These are phyloP conservation scores for Pezicula radicicola DNA, from an alignment of 2,329 filamentous ascomycete species.

Conservation along the genomic window DNA sequence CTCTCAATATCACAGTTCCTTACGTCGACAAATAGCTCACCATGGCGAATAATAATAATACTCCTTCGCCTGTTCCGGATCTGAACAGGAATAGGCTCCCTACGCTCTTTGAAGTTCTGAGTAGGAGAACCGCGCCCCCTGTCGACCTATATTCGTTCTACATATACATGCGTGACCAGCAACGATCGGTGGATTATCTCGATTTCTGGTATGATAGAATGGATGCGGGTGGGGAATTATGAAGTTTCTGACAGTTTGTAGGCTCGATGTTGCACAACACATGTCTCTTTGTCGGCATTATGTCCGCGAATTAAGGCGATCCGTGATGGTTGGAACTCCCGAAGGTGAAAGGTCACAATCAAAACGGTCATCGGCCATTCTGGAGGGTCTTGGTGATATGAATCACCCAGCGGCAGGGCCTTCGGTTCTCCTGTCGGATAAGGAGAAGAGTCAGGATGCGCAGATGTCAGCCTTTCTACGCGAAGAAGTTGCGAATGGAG, in stretches of 20 bases:
- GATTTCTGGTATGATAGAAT: slow-evolving; percentile 82
- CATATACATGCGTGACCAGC: slow-evolving; percentile 99
- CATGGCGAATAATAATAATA: slow-evolving; percentile 28
- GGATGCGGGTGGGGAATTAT: background rate
- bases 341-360: slow-evolving; percentile 76
- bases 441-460: slow-evolving; percentile 78
- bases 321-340: slow-evolving; percentile 88
- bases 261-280: slow-evolving; percentile 98
- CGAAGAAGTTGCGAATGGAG: slow-evolving; percentile 54
- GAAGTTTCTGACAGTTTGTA: slow-evolving; percentile 34
- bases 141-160: slow-evolving; percentile 99
- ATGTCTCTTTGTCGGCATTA: slow-evolving; percentile 98
- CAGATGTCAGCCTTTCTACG: slow-evolving; percentile 89
- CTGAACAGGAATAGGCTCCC: slow-evolving; percentile 78
- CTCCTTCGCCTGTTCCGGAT: slow-evolving; percentile 56
- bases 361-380: slow-evolving; percentile 78
- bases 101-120: slow-evolving; percentile 93
- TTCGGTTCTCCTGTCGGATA: slow-evolving; percentile 62
- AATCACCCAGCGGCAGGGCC: slow-evolving; percentile 55
- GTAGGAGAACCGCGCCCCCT: slow-evolving; percentile 87
- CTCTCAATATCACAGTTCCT: background rate
- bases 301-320: slow-evolving; percentile 89
- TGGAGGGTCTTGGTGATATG: slow-evolving; percentile 71
- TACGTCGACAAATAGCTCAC: slow-evolving; percentile 4
- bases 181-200: slow-evolving; percentile 94